These are phyloP conservation scores for Colletotrichum sp. DNA, from an alignment of 2,329 filamentous ascomycete genomes.

Conservation along the genomic window DNA sequence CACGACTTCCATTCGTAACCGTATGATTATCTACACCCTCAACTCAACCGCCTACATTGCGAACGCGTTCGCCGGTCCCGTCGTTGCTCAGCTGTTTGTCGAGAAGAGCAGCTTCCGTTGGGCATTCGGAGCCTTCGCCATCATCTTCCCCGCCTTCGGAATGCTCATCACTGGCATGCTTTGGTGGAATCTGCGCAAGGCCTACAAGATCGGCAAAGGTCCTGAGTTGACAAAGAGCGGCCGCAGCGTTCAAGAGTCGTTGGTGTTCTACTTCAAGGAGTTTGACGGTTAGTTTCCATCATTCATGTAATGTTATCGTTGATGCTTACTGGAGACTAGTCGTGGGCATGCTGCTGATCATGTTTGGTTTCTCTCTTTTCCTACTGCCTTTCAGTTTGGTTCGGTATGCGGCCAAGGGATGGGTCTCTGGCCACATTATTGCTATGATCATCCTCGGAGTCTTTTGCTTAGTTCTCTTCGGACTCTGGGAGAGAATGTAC, in stretches of 20 bases:
- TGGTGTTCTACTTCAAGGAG: conserved; percentile 23
- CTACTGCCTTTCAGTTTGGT: conserved; percentile 63
- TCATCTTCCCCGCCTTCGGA: conserved; percentile 51
- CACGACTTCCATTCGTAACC: conserved; percentile 32
- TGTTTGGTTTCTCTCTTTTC: conserved; percentile 55
- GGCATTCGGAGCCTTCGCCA: conserved; percentile 61
- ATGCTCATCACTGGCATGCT: conserved; percentile 15
- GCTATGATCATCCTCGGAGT: conserved; percentile 36
- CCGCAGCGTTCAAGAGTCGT: conserved; percentile 10
- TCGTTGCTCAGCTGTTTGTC: conserved; percentile 27
- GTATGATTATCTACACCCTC: conserved; percentile 35
- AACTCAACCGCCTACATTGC: conserved; percentile 39
- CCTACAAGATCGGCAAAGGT: conserved; percentile 17
- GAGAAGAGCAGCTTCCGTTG: conserved; percentile 31
- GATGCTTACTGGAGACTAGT: conserved; percentile 17
- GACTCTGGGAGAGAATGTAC: conserved; percentile 46
- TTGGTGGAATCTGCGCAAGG: conserved; percentile 20
- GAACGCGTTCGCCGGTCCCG: conserved; percentile 36
- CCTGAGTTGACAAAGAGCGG: conserved; percentile 28
- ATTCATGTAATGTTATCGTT: fast-evolving
- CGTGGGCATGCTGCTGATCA: conserved; percentile 54
- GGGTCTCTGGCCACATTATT: conserved; percentile 49
- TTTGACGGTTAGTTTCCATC: conserved; percentile 29
- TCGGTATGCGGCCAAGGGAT: conserved; percentile 42
- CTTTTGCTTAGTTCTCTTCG: conserved; percentile 5